A percentile compares a stretch with the other conserved stretches of the same genome.
These are phyloP conservation scores for Sugiyamaella xylanicola DNA, from an alignment of 1,139 yeast species.

Conservation along the genomic window DNA sequence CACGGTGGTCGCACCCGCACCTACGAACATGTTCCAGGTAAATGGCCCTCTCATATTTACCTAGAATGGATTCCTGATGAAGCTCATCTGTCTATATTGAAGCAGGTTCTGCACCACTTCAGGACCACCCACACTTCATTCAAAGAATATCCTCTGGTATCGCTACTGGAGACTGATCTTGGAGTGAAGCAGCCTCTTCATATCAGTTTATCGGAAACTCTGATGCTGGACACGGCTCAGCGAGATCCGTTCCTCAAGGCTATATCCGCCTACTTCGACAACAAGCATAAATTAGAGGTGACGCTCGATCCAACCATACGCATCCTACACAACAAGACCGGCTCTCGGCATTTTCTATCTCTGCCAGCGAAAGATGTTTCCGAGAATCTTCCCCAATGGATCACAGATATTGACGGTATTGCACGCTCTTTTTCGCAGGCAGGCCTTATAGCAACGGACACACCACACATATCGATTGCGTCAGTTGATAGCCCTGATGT, in stretches of 20 bases:
- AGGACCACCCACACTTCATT: too few species aligned
- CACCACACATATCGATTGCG: slow-evolving; percentile 34
- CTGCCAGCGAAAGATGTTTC: slow-evolving; percentile 1
- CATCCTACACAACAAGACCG: slow-evolving; percentile 15
- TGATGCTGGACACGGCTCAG: slow-evolving; percentile 34
- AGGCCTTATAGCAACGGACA: slow-evolving; percentile 18
- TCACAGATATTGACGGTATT: slow-evolving; percentile 21
- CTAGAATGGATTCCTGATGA: slow-evolving; percentile 38
- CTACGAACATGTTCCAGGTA: slow-evolving; percentile 37
- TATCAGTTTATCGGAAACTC: slow-evolving; percentile 40
- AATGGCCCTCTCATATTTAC: slow-evolving; percentile 43
- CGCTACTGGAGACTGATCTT: slow-evolving; percentile 35
- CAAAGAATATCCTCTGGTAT: too few species aligned
- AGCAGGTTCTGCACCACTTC: not conserved
- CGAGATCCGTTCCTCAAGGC: slow-evolving; percentile 28
- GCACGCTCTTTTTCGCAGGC: slow-evolving; percentile 24
- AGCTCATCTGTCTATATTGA: slow-evolving; percentile 7
- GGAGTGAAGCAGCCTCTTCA: slow-evolving; percentile 40
- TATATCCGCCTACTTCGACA: not conserved
- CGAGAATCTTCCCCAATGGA: slow-evolving; percentile 8
- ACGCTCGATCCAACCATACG: slow-evolving; percentile 4
- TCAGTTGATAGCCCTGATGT: too few species aligned
- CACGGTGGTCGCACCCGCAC: slow-evolving; percentile 37
- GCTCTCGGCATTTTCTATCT: slow-evolving; percentile 14
- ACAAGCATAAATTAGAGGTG: slow-evolving; percentile 8